phyloP scores from a whole-genome alignment of 345 rosid species.

The Aquilaria sinensis region DNA sequence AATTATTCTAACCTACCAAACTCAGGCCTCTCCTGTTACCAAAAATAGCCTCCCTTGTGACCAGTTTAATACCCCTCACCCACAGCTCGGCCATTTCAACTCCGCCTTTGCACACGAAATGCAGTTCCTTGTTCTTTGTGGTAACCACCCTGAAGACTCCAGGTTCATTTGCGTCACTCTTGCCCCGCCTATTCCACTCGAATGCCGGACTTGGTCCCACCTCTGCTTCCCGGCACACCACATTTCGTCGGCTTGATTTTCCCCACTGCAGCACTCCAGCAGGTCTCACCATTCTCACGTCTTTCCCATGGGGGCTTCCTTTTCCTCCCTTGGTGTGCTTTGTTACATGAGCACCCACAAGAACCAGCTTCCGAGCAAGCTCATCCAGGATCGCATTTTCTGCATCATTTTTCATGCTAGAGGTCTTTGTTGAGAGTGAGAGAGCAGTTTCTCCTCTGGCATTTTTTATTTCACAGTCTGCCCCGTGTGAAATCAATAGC shows the following conservation, averaged over 20 bases:
- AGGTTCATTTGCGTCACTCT: slow-evolving; percentile 29
- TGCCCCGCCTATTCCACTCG: slow-evolving; percentile 38
- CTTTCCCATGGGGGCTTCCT: slow-evolving; percentile 62
- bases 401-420: slow-evolving; percentile 27
- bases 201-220: slow-evolving; percentile 55
- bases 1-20: background rate
- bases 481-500: slow-evolving; percentile 59
- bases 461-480: slow-evolving; percentile 50
- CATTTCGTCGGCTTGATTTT: slow-evolving; percentile 57
- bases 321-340: slow-evolving; percentile 87
- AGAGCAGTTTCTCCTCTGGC: slow-evolving; percentile 64
- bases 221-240: slow-evolving; percentile 57
- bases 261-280: slow-evolving; percentile 78
- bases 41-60: slow-evolving; percentile 47
- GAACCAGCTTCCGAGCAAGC: slow-evolving; percentile 56
- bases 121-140: slow-evolving; percentile 63
- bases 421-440: slow-evolving; percentile 38
- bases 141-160: slow-evolving; percentile 77
- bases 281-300: slow-evolving; percentile 44
- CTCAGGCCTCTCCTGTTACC: slow-evolving; percentile 14
- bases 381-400: slow-evolving; percentile 58
- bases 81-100: slow-evolving; percentile 73
- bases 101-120: slow-evolving; percentile 79
- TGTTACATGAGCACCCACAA: slow-evolving; percentile 44
- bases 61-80: slow-evolving; percentile 91